phyloP scores from a whole-genome alignment of 352 stramenopile species.

The Phytophthora sp. region DNA sequence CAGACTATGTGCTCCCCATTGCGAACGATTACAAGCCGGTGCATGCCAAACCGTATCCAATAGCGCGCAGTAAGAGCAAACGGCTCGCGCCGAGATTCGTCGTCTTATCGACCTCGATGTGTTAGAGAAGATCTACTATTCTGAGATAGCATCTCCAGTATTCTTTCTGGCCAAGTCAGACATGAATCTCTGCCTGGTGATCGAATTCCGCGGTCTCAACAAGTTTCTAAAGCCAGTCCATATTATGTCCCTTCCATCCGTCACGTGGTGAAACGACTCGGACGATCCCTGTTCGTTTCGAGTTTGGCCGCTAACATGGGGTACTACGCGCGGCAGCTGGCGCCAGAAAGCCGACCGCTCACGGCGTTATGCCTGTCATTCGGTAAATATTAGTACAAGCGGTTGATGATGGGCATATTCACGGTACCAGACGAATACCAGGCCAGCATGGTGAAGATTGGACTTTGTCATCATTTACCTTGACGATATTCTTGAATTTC shows the following conservation, averaged over 20 bases:
- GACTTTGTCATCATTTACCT: conserved; percentile 19
- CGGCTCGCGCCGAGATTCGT: background rate
- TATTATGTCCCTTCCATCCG: conserved; percentile 1
- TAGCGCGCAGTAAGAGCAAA: conserved; percentile 2
- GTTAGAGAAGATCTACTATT: conserved; percentile 15
- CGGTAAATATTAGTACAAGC: conserved; percentile 8
- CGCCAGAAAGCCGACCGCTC: background rate
- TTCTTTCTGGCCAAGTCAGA: conserved; percentile 12
- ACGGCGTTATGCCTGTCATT: conserved; percentile 14
- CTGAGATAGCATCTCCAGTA: conserved; percentile 6
- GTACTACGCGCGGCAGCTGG: conserved; percentile 8
- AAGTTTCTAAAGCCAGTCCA: conserved; percentile 2
- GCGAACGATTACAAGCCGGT: background rate
- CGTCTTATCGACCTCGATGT: conserved; percentile 1
- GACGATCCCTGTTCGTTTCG: conserved; percentile 5
- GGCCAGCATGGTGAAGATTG: conserved; percentile 14
- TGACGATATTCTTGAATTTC: conserved; percentile 18
- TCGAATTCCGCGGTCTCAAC: conserved; percentile 12
- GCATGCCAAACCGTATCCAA: background rate
- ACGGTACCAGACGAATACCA: conserved; percentile 22
- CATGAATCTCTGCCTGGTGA: conserved; percentile 1
- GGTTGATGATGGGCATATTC: background rate
- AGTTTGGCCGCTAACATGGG: conserved; percentile 14
- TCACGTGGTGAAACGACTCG: background rate
- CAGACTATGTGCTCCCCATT: background rate